Conservation (phyloP, 1,284 basidiomycete genomes). For the Sphagnurus paluster region DNA sequence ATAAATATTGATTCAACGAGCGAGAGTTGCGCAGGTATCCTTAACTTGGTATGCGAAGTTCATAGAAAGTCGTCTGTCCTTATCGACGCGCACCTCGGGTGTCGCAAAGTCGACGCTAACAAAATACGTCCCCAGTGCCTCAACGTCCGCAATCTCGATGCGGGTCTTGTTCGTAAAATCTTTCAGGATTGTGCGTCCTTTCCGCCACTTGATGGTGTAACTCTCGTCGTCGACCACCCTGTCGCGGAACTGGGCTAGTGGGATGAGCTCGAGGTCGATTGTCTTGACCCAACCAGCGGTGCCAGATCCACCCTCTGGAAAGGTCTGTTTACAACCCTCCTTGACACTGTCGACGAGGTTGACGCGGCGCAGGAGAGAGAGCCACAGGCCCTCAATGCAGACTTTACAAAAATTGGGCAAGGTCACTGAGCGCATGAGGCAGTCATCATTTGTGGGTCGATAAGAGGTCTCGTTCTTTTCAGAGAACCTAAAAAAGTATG, state of each 20-base stretch:
- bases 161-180: slow-evolving; percentile 49
- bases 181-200: slow-evolving; percentile 42
- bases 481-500: slow-evolving; percentile 46
- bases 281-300: slow-evolving; percentile 25
- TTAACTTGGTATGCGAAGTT: slow-evolving; percentile 15
- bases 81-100: slow-evolving; percentile 54
- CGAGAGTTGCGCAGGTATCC: slow-evolving; percentile 16
- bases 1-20: no score
- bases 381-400: slow-evolving; percentile 75
- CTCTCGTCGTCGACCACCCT: slow-evolving; percentile 38
- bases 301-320: slow-evolving; percentile 12
- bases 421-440: slow-evolving; percentile 79
- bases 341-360: slow-evolving; percentile 58
- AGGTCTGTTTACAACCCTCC: slow-evolving; percentile 29
- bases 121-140: slow-evolving; percentile 39
- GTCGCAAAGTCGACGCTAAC: slow-evolving; percentile 54
- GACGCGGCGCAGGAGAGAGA: slow-evolving; percentile 57
- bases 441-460: slow-evolving; percentile 81
- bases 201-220: slow-evolving; percentile 56
- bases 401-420: slow-evolving; percentile 74
- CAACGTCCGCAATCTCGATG: slow-evolving; percentile 36
- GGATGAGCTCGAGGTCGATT: slow-evolving; percentile 49
- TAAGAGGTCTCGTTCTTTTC: slow-evolving; percentile 62
- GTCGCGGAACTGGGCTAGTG: slow-evolving; percentile 60
- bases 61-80: slow-evolving; percentile 29